phyloP scores from a whole-genome alignment of 2,329 filamentous ascomycete genomes.

The Aspergillus sojae region DNA sequence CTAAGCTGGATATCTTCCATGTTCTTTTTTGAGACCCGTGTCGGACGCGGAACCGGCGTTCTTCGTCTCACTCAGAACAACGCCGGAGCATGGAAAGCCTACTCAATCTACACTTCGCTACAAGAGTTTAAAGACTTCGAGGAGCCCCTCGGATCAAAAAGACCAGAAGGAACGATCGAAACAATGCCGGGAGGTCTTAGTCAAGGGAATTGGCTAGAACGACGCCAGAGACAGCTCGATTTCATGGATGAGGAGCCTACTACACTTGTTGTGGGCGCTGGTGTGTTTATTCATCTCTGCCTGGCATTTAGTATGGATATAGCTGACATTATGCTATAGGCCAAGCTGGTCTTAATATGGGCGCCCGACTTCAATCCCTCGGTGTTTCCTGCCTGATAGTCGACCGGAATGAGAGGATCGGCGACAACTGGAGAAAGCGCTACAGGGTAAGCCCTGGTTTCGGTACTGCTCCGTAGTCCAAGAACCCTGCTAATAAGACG shows the following conservation, averaged over 20 bases:
- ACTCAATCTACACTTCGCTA: conserved; percentile 42
- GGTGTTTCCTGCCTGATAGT: conserved; percentile 47
- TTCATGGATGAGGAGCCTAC: conserved; percentile 41
- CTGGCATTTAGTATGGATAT: background rate
- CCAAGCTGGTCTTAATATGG: conserved; percentile 47
- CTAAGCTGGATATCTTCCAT: conserved; percentile 42
- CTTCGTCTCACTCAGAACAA: conserved; percentile 37
- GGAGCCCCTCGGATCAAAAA: conserved; percentile 35
- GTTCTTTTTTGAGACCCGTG: conserved; percentile 43
- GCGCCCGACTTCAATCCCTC: conserved; percentile 45
- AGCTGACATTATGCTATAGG: conserved; percentile 29
- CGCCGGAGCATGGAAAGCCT: conserved; percentile 39
- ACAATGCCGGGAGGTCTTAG: conserved; percentile 35
- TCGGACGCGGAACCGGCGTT: conserved; percentile 40
- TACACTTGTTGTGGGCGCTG: conserved; percentile 46
- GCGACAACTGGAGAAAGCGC: conserved; percentile 55
- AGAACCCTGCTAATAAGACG: background rate
- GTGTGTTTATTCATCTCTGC: conserved; percentile 21
- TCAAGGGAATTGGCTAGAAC: conserved; percentile 42
- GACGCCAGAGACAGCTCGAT: conserved; percentile 33
- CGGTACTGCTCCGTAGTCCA: background rate
- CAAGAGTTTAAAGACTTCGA: conserved; percentile 39
- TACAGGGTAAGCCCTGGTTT: conserved; percentile 41
- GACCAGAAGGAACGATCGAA: conserved; percentile 38
- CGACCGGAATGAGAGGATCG: conserved; percentile 49